Conservation (phyloP, 2,329 filamentous ascomycete species). For the Colletotrichum sidae region DNA sequence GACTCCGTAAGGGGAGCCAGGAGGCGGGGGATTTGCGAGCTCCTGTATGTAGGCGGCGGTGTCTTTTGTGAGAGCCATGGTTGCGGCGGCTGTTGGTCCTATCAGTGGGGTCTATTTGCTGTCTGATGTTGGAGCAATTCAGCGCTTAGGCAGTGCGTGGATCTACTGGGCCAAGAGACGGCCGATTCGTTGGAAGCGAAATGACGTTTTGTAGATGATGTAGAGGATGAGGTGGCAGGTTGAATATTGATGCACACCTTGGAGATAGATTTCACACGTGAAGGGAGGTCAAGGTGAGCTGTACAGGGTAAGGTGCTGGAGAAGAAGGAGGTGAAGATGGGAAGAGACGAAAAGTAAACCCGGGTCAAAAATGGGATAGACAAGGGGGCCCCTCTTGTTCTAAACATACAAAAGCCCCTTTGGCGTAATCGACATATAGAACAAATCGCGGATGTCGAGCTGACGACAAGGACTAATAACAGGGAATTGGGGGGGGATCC, state of each 20-base stretch:
- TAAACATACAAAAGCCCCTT: background rate
- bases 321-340: constrained; percentile 14
- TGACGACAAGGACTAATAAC: background rate
- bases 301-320: background rate
- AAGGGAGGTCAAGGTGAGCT: background rate
- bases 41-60: constrained; percentile 60
- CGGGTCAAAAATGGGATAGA: constrained; percentile 6
- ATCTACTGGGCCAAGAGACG: constrained; percentile 8
- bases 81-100: constrained; percentile 17
- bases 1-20: constrained; percentile 82
- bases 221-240: background rate
- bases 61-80: constrained; percentile 48
- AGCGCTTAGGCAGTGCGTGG: constrained; percentile 21
- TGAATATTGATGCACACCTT: background rate
- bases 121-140: background rate
- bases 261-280: background rate
- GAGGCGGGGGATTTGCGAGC: constrained; percentile 71
- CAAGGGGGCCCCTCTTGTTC: constrained; percentile 21
- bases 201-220: no score
- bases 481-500: constrained; percentile 17
- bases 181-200: constrained; percentile 15
- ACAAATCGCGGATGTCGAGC: background rate
- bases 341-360: constrained; percentile 14
- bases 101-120: background rate
- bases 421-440: background rate